Base-by-base conservation (phyloP, 2,329 filamentous ascomycete genomes). In the Aspergillus floridensis region DNA sequence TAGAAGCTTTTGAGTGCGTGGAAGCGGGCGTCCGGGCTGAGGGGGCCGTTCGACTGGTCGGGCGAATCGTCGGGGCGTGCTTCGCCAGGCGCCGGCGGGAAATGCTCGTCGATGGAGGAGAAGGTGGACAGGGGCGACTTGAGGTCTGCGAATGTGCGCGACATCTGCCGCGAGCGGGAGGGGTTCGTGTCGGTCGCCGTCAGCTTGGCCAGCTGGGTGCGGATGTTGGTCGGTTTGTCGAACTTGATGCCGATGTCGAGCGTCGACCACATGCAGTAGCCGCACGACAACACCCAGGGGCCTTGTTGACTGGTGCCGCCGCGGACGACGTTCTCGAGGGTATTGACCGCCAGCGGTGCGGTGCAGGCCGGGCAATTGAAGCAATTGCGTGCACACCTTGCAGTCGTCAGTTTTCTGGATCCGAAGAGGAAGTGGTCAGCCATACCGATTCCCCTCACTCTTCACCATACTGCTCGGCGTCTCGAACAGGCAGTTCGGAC, bases 321-420 rank as follows among this genome's bases (percentile, higher is more conserved):
- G 53, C 74, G 64, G 65, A 74, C 66, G 65, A 74, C 82, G 38
- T 82, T 79, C 57, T 92, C 89, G 61, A 93, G 77, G 21, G 87
- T 86, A 56, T 87, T 90, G 55, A 95, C 87, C 21, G 87, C 83
- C 46, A 98, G 83, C 12, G 92, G 90, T 0, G 92, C 87, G 29
- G 91, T 87, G 75, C 95, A 99, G 64, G 93, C 81, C 0, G 95
- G 95, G 68, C 95, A 99, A 72, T 96, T 91, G 80, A 95, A 98
- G 77, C 95, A 99, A 73, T 93, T 97, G 65, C 95, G 85, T 19
- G 92, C 93, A 74, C 95, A 97, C 72, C 92, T 93, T 16, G 12
- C 14, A 55, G 52, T 38, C 26, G 46, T 58, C 32, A 57, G 52
- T 24, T 11, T 11, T 22, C 29, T 14, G 48, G 47, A 22, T 8